Conservation (phyloP, 208 protist species). For the Leishmania aethiopica region DNA sequence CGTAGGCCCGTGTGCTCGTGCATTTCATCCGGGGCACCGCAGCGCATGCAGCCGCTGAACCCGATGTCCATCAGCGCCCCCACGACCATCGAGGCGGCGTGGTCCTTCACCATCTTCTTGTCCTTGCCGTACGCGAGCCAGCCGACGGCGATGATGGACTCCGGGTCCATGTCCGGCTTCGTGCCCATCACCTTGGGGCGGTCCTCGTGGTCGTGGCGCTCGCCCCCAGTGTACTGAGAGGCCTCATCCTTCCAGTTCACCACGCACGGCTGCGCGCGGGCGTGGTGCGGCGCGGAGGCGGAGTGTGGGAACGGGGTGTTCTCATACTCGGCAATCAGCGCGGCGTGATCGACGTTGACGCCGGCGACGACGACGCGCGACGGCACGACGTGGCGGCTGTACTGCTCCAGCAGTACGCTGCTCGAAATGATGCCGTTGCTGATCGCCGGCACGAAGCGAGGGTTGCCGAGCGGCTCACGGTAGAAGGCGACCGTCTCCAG, state of each 20-base stretch:
- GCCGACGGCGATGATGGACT: constrained; percentile 86
- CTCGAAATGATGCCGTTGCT: constrained; percentile 72
- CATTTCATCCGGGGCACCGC: constrained; percentile 49
- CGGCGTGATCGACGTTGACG: constrained; percentile 88
- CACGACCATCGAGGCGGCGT: constrained; percentile 76
- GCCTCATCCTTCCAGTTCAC: constrained; percentile 52
- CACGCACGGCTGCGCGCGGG: constrained; percentile 25
- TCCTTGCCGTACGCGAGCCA: constrained; percentile 75
- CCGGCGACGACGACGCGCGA: constrained; percentile 84
- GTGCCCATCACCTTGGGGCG: constrained; percentile 84
- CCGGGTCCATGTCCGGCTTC: constrained; percentile 84
- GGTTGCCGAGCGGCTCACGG: constrained; percentile 86
- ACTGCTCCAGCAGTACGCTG: constrained; percentile 78
- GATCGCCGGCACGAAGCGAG: constrained; percentile 75
- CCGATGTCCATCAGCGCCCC: constrained; percentile 68
- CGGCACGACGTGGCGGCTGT: constrained; percentile 73
- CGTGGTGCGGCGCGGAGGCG: constrained; percentile 66
- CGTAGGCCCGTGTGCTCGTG: constrained; percentile 52
- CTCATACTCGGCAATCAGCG: constrained; percentile 88
- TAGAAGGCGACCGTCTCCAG: constrained; percentile 90
- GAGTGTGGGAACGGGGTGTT: constrained; percentile 81
- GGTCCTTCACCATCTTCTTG: constrained; percentile 52
- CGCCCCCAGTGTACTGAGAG: constrained; percentile 76
- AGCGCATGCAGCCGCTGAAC: constrained; percentile 56
- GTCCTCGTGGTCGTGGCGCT: constrained; percentile 86